Base-by-base conservation (phyloP, 1,139 yeast species). In the Candida sp. region DNA sequence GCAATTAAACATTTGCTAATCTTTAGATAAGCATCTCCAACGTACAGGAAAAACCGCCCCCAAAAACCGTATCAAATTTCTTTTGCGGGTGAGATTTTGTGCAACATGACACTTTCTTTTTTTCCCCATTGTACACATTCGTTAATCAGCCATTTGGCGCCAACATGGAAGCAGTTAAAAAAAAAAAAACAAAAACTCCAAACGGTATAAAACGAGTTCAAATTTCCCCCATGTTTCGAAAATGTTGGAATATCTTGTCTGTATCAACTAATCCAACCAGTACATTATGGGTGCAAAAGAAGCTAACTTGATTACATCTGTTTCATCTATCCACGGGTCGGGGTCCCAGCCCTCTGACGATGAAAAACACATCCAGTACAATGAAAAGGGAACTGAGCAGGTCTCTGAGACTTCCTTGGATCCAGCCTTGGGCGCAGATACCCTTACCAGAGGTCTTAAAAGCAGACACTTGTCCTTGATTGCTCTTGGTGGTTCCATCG, bases 401-500 rank as follows among this genome's bases (percentile, higher is more conserved):
- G 31, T 38, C 9, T 26, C 31, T 6, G 12, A 25, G 12, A 11
- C 42, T 3, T 11, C 42, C 11, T 26, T 38, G 7, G 31, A 38
- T n/a, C 42, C 42, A 7, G 17, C 6, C 17, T 6, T 4, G 12
- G 17, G 17, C 7, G 7, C 60, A 26, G 58, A 52, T 3, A 55
- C 60, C 26, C 67, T 72, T 53, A 67, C 70, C 42, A 64, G 77
- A 61, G 78, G 77, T 4, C 61, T 74, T 47, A 71, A 72, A 58
- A 61, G 73, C 30, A 66, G 78, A 58, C 77, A 72, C 52, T 72
- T 71, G 27, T 74, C 68, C 52, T 66, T 73, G 53, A 65, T 73
- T 47, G 77, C 76, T 17, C 60, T 73, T 43, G 77, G 77, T 47
- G 78, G 77, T 44, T 70, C 74, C 53, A 72, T 73, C 47, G 78